These are phyloP conservation scores for Amborella trichopoda DNA, from an alignment of 164 flowering plant genomes.

Conservation along the genomic window DNA sequence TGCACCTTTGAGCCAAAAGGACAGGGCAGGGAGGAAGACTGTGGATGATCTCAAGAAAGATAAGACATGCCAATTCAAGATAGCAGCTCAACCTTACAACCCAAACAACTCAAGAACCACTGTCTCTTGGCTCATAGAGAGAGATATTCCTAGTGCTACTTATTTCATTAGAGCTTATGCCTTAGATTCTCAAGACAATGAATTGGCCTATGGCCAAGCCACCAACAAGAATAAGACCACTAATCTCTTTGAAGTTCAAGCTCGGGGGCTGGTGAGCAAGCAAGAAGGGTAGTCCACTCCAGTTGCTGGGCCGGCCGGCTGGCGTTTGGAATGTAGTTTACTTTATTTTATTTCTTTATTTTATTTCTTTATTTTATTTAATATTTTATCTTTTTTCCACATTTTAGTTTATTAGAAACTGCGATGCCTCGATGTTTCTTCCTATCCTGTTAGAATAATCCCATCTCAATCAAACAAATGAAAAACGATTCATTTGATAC, in stretches of 20 bases:
- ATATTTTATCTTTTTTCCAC: too few species aligned
- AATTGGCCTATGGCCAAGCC: slow-evolving; percentile 66
- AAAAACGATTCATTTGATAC: too few species aligned
- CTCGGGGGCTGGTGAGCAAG: too few species aligned
- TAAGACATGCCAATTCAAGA: slow-evolving; percentile 50
- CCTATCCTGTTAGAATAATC: too few species aligned
- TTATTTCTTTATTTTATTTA: too few species aligned
- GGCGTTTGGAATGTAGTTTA: too few species aligned
- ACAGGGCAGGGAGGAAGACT: slow-evolving; percentile 60
- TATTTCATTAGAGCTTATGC: slow-evolving; percentile 24
- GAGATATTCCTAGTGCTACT: slow-evolving; percentile 21
- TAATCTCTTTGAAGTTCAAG: slow-evolving; percentile 43
- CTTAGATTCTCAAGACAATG: slow-evolving; percentile 5
- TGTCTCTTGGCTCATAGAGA: slow-evolving; percentile 29
- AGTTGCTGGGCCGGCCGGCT: too few species aligned
- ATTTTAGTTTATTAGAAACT: too few species aligned
- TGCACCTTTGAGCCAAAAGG: slow-evolving; percentile 54
- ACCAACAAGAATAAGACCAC: slow-evolving; percentile 32
- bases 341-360: too few species aligned
- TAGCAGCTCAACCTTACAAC: slow-evolving; percentile 12
- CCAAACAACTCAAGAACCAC: neutral
- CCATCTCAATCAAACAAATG: too few species aligned
- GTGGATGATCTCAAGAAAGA: slow-evolving; percentile 33
- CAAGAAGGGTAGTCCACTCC: too few species aligned
- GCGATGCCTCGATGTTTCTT: too few species aligned